Evolutionary conservation across 495 filamentous ascomycete species (phyloP).

Genomic region (Diplogelasinospora grovesii): DNA sequence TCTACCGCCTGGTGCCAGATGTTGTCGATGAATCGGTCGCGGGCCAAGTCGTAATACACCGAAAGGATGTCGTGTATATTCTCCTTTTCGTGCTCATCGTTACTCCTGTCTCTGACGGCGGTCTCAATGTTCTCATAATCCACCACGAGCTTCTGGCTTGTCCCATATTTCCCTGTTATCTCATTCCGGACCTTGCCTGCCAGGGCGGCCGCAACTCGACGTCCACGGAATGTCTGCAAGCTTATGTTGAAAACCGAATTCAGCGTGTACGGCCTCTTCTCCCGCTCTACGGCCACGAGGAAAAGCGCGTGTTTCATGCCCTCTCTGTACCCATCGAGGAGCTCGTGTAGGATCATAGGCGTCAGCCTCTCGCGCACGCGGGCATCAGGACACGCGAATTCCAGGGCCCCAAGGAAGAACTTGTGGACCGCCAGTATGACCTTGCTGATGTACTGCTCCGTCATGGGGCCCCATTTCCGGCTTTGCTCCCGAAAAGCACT

Average conservation of each 20-base stretch:
- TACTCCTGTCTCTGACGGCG: conserved; percentile 34
- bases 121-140: conserved; percentile 6
- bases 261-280: conserved; percentile 40
- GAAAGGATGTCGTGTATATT: conserved; percentile 53
- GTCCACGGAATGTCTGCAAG: conserved; percentile 34
- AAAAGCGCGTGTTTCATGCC: conserved; percentile 37
- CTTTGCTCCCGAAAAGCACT: conserved; percentile 50
- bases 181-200: background rate
- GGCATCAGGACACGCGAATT: conserved; percentile 22
- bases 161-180: conserved; percentile 5
- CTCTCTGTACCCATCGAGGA: conserved; percentile 35
- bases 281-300: conserved; percentile 44
- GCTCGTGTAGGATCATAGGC: conserved; percentile 29
- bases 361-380: conserved; percentile 31
- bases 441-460: conserved; percentile 39
- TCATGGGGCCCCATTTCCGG: conserved; percentile 44
- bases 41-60: conserved; percentile 55
- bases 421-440: conserved; percentile 41
- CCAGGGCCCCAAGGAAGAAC: conserved; percentile 39
- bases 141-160: background rate
- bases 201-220: conserved; percentile 19
- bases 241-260: conserved; percentile 51
- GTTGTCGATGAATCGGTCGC: conserved; percentile 52
- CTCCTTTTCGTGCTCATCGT: conserved; percentile 37
- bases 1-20: conserved; percentile 36